phyloP scores from a whole-genome alignment of 2,329 filamentous ascomycete genomes.

The Verticillium zaregamsianum region DNA sequence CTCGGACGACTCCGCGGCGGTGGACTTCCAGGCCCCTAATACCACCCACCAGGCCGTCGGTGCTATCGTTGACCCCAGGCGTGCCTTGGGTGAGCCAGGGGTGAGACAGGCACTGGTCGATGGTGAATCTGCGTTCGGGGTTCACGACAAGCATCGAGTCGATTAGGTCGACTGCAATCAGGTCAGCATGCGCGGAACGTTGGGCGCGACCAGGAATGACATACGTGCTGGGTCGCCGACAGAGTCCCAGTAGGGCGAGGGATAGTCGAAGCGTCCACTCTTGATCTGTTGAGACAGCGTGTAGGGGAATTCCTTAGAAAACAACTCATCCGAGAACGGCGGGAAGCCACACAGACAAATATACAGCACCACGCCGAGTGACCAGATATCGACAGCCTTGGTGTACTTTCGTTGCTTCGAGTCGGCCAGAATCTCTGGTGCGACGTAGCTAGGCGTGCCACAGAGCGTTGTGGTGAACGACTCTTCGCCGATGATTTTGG shows the following conservation, averaged over 20 bases:
- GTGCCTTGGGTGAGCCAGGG: slow-evolving; percentile 73
- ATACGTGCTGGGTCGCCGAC: slow-evolving; percentile 75
- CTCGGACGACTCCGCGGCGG: slow-evolving; percentile 71
- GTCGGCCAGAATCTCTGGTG: slow-evolving; percentile 88
- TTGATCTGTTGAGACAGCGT: slow-evolving; percentile 87
- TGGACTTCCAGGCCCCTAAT: slow-evolving; percentile 79
- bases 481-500: slow-evolving; percentile 97
- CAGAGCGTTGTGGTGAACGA: slow-evolving; percentile 96
- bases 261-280: slow-evolving; percentile 85
- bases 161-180: slow-evolving; percentile 70
- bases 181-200: not conserved
- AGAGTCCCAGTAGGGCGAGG: slow-evolving; percentile 91
- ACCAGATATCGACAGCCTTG: slow-evolving; percentile 94
- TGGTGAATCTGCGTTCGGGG: slow-evolving; percentile 74
- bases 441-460: slow-evolving; percentile 96
- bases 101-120: slow-evolving; percentile 87
- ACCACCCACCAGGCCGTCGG: slow-evolving; percentile 85
- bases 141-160: slow-evolving; percentile 93
- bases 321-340: slow-evolving; percentile 93
- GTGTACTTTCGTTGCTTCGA: slow-evolving; percentile 83
- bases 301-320: slow-evolving; percentile 76
- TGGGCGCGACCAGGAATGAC: slow-evolving; percentile 18
- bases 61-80: slow-evolving; percentile 73
- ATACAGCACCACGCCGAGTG: slow-evolving; percentile 93
- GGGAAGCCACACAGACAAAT: slow-evolving; percentile 97